A percentile compares a stretch with the other conserved stretches of the same genome.
These are phyloP conservation scores for Canavalia gladiata DNA, from an alignment of 306 rosid species.

Conservation along the genomic window DNA sequence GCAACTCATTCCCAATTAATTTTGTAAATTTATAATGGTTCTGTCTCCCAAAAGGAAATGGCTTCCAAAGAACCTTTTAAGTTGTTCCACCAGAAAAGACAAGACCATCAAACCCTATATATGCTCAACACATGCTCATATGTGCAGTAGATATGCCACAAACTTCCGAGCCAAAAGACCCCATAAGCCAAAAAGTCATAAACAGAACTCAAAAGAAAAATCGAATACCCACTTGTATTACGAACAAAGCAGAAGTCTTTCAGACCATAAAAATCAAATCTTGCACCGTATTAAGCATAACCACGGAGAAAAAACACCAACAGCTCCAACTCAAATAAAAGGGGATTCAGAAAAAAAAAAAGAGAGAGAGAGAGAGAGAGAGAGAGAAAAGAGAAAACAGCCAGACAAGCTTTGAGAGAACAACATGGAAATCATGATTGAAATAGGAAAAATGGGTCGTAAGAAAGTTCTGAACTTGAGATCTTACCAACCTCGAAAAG, in stretches of 20 bases:
- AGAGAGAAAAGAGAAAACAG: neutral
- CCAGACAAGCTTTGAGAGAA: neutral
- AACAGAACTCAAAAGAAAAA: neutral
- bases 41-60: neutral
- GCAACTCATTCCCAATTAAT: neutral
- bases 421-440: slow-evolving; percentile 17
- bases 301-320: neutral
- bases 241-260: slow-evolving; percentile 7
- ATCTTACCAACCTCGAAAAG: slow-evolving; percentile 40
- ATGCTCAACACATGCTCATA: slow-evolving; percentile 8
- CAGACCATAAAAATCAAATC: slow-evolving; percentile 6
- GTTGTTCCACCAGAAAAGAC: too few relatives aligned
- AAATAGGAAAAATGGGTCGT: neutral
- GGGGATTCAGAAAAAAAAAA: neutral
- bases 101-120: neutral
- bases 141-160: neutral
- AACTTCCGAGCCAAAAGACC: neutral
- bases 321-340: neutral
- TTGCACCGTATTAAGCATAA: slow-evolving; percentile 9
- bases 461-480: slow-evolving; percentile 36
- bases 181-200: neutral
- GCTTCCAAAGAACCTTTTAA: neutral
- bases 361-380: too few relatives aligned
- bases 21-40: neutral
- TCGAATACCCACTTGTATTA: slow-evolving; percentile 1